These are phyloP conservation scores for Colletotrichum kahawae DNA, from an alignment of 2,329 filamentous ascomycete genomes.

Conservation along the genomic window DNA sequence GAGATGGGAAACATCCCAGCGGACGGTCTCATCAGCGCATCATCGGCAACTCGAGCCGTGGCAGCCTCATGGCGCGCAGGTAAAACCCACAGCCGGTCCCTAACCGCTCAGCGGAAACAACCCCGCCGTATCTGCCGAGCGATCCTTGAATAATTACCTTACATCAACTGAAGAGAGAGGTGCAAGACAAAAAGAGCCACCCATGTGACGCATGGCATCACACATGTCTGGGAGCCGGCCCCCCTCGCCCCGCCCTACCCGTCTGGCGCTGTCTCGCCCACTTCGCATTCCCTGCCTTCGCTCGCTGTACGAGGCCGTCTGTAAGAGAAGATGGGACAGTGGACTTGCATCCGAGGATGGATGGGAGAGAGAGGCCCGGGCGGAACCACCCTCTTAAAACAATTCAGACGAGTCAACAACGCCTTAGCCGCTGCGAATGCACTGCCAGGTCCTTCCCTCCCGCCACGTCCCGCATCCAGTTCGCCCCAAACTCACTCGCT, in stretches of 20 bases:
- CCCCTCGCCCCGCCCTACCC: conserved; percentile 3
- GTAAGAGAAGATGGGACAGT: background rate
- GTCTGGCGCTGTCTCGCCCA: conserved; percentile 4
- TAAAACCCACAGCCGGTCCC: background rate
- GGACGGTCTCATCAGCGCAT: background rate
- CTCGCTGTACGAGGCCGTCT: background rate
- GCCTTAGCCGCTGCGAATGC: background rate
- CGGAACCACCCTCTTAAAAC: background rate
- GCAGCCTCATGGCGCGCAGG: background rate
- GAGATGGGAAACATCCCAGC: background rate
- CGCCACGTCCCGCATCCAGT: background rate
- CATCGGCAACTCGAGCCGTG: conserved; percentile 4
- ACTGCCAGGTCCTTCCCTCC: background rate
- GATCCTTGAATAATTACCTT: background rate
- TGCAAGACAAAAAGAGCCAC: background rate
- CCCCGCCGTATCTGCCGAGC: background rate
- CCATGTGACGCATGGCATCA: conserved; percentile 3
- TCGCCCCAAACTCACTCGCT: background rate
- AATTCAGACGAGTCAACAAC: conserved; percentile 18
- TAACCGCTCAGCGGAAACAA: conserved; percentile 3
- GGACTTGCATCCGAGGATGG: background rate
- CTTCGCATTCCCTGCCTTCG: background rate
- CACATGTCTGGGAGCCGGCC: background rate
- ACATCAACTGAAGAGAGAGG: background rate
- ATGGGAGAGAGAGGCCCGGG: background rate